Evolutionary conservation across 2,329 filamentous ascomycete species (phyloP).

Genomic region (Talaromyces verruculosus): DNA sequence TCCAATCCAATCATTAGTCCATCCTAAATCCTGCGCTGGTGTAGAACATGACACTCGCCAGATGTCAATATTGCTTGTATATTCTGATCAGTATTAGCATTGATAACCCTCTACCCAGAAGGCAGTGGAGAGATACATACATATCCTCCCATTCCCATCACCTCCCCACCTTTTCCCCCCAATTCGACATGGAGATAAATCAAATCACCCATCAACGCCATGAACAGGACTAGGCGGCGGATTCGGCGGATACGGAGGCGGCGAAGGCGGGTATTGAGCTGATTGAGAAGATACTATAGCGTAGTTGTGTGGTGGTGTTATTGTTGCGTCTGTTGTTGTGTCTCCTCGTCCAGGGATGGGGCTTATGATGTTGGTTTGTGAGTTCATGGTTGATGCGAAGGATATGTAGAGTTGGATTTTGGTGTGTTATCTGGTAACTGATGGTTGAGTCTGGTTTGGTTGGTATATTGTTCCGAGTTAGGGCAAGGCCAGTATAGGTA

Average conservation of each 20-base stretch:
- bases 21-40: background rate
- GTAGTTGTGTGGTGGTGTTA: background rate
- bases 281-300: constrained; percentile 11
- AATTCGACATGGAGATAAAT: background rate
- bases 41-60: no score
- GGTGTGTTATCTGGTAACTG: no score
- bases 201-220: background rate
- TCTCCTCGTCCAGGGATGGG: background rate
- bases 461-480: background rate
- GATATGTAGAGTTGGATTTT: background rate
- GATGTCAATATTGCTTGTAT: no score
- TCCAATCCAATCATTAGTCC: no score
- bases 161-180: background rate
- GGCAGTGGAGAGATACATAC: background rate
- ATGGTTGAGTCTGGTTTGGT: background rate
- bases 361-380: background rate
- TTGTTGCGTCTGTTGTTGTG: background rate
- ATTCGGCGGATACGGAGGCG: constrained; percentile 40
- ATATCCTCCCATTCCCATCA: background rate
- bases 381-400: background rate
- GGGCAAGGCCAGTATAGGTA: background rate
- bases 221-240: constrained; percentile 41
- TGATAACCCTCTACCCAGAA: no score
- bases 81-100: no score
- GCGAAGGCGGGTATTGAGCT: constrained; percentile 29